Base-by-base conservation (phyloP, 768 basidiomycete species). In the Phanerodontia chrysosporium region DNA sequence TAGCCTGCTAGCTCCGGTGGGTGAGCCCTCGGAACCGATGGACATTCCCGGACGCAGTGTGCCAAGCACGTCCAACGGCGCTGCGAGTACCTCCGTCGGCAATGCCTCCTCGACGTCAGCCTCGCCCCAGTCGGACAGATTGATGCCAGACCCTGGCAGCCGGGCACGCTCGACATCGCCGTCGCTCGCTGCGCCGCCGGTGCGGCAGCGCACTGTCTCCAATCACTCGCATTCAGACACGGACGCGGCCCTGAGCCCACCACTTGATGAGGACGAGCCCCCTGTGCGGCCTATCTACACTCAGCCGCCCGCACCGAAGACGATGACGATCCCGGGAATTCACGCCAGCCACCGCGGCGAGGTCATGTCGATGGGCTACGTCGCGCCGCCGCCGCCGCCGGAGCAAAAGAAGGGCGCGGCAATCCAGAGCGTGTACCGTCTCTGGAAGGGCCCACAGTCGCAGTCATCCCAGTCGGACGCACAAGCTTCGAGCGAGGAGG, bases 301-400 rank as follows among this genome's bases (percentile, higher is more conserved):
- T 18, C 92, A 92, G 66, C 91, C 91, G 2, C 70, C 76, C 8
- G 83, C 85, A 67, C 87, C 83, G 29, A 87, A 84, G 65, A 87
- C 81, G 44, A 94, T 94, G 92, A 85, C 83, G 14, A 93, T 94
- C 62, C 92, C 92, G 9, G 89, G 90, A 1, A 94, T 94, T 60
- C 91, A 92, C 66, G 90, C 84, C 2, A 89, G 85, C 64, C 87
- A 92, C 66, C 83, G 83, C n/a, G 89, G 88, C 9, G 90, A 93
- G 61, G 83, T 92, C 45, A 90, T 90, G 85, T 87, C 90, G 3
- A 80, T 94, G 79, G 92, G 92, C 12, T 86, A 89, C 65, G 82
- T 83, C 57, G 83, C 87, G 12, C 76, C 79, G 1, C 61, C 67
- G 25, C 77, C 81, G 4, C 61, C 74, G 10, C 77, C 80, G 22